These are phyloP conservation scores for Amanita exitialis DNA, from an alignment of 768 basidiomycete genomes.

Conservation along the genomic window DNA sequence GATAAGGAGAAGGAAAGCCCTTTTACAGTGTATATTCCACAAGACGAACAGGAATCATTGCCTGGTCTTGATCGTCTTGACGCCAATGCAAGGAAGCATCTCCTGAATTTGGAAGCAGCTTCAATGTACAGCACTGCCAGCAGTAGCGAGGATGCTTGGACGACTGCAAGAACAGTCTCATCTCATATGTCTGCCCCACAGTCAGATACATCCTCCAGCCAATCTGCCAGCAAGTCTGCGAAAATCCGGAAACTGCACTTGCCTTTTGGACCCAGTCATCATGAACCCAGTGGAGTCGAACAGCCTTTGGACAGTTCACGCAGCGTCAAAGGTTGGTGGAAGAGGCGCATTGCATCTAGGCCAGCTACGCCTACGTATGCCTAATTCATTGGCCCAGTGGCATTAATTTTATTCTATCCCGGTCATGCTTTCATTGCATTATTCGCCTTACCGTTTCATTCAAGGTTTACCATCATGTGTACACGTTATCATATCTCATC, in stretches of 20 bases:
- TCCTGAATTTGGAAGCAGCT: neutral
- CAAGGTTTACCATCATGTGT: neutral
- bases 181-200: neutral
- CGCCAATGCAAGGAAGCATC: neutral
- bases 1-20: slow-evolving; percentile 27
- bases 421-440: neutral
- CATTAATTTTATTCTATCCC: neutral
- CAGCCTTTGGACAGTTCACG: neutral
- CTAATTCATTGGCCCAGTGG: neutral
- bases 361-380: neutral
- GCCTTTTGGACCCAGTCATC: neutral
- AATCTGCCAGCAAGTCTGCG: neutral
- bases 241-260: neutral
- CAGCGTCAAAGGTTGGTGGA: slow-evolving; percentile 3
- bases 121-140: slow-evolving; percentile 5
- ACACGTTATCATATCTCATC: too few species aligned
- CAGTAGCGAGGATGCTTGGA: slow-evolving; percentile 5
- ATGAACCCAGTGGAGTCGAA: neutral
- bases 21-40: slow-evolving; percentile 23
- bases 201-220: neutral
- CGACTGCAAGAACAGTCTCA: slow-evolving; percentile 3
- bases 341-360: neutral
- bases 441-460: too few species aligned
- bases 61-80: neutral
- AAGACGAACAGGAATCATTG: neutral